Conservation (phyloP, 768 basidiomycete species). For the Termitomyces sp. region DNA sequence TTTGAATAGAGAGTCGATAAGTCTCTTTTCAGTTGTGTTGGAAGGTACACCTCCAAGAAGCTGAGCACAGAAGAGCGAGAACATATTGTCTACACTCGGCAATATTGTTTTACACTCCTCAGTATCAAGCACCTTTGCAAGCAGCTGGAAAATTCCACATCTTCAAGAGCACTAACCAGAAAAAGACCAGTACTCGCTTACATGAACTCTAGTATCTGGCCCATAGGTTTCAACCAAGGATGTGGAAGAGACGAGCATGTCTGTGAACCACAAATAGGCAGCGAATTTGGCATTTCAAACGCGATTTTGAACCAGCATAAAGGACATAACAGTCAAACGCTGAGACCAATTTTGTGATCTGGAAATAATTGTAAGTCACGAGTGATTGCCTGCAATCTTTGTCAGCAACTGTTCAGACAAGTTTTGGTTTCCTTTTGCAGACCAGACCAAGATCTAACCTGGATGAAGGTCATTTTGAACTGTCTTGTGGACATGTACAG, state of each 20-base stretch:
- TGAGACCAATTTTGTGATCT: background rate
- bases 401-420: background rate
- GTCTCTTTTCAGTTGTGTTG: background rate
- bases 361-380: background rate
- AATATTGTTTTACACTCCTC: background rate
- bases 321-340: background rate
- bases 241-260: background rate
- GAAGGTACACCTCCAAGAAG: background rate
- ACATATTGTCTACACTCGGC: background rate
- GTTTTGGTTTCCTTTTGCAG: background rate
- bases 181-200: background rate
- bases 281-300: background rate
- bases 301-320: background rate
- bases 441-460: background rate
- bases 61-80: background rate
- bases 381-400: background rate
- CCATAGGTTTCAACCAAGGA: background rate
- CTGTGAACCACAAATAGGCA: background rate
- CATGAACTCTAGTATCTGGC: background rate
- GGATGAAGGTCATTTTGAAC: too few relatives aligned
- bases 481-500: too few relatives aligned
- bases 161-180: background rate
- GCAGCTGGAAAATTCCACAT: background rate
- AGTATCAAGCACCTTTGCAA: background rate
- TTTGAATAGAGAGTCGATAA: background rate